Conservation (phyloP, 2,329 filamentous ascomycete species). For the Tricladium varicosporioides region DNA sequence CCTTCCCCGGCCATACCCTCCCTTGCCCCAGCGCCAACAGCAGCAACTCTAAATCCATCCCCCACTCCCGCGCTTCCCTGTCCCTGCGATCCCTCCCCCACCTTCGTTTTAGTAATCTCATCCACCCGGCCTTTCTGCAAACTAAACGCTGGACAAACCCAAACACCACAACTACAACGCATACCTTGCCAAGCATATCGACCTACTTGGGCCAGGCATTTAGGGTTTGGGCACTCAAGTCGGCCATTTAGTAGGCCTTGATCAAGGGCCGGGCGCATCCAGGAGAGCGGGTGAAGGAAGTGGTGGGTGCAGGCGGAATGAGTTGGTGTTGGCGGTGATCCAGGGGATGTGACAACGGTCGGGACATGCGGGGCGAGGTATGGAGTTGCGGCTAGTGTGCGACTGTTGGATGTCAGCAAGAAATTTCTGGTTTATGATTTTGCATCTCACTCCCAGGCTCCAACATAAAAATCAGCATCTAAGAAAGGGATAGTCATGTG, state of each 20-base stretch:
- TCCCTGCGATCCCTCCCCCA: slow-evolving; percentile 6
- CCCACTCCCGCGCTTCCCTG: not conserved
- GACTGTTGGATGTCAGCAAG: slow-evolving; percentile 27
- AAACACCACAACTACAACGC: slow-evolving; percentile 84
- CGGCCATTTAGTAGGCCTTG: slow-evolving; percentile 80
- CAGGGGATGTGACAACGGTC: slow-evolving; percentile 33
- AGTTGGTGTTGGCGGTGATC: slow-evolving; percentile 17
- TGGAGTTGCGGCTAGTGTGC: slow-evolving; percentile 58
- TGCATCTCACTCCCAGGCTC: too few relatives aligned
- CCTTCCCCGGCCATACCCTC: slow-evolving; percentile 26
- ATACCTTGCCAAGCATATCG: slow-evolving; percentile 97
- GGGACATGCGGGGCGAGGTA: slow-evolving; percentile 56
- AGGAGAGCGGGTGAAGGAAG: slow-evolving; percentile 88
- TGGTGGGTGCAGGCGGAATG: slow-evolving; percentile 69
- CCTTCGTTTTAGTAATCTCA: slow-evolving; percentile 43
- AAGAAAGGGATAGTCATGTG: not conserved
- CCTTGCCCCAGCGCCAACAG: not conserved
- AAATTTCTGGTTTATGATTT: not conserved
- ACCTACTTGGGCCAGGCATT: slow-evolving; percentile 80
- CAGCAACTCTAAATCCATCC: not conserved
- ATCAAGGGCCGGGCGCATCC: slow-evolving; percentile 87
- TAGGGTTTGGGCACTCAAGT: slow-evolving; percentile 74
- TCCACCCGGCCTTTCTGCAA: slow-evolving; percentile 81
- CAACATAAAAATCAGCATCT: too few relatives aligned
- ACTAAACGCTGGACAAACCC: slow-evolving; percentile 89